Evolutionary conservation across 345 rosid species (phyloP).

Genomic region (Salix viminalis): DNA sequence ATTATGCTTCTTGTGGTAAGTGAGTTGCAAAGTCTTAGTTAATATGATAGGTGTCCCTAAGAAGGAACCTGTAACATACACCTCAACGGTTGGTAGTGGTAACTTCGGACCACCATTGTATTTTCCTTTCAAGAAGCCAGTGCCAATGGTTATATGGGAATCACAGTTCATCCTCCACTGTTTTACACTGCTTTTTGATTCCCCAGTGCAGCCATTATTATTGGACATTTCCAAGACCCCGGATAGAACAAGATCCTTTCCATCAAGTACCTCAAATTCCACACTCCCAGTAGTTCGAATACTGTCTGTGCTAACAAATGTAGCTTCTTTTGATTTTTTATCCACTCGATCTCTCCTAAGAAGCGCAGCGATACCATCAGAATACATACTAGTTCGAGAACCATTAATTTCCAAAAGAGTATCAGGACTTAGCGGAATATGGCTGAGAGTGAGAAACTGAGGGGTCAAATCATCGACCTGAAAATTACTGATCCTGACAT

Average conservation of each 20-base stretch:
- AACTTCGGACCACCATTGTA: slow-evolving; percentile 42
- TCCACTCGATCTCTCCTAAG: slow-evolving; percentile 82
- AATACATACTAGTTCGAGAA: slow-evolving; percentile 45
- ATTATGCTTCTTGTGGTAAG: slow-evolving; percentile 59
- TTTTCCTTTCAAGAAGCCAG: slow-evolving; percentile 68
- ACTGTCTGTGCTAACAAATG: slow-evolving; percentile 81
- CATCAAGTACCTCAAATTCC: slow-evolving; percentile 69
- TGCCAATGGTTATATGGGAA: slow-evolving; percentile 41
- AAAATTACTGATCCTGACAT: slow-evolving; percentile 72
- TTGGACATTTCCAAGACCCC: slow-evolving; percentile 67
- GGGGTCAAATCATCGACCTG: slow-evolving; percentile 65
- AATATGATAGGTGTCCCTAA: slow-evolving; percentile 73
- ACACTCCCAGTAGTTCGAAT: slow-evolving; percentile 77
- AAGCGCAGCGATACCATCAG: slow-evolving; percentile 54
- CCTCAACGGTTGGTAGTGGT: slow-evolving; percentile 62
- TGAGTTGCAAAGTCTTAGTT: slow-evolving; percentile 69
- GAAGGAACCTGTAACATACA: slow-evolving; percentile 74
- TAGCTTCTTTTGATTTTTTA: slow-evolving; percentile 76
- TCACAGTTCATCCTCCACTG: slow-evolving; percentile 80
- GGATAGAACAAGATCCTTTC: slow-evolving; percentile 57
- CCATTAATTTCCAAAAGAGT: slow-evolving; percentile 81
- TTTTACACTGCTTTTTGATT: slow-evolving; percentile 49
- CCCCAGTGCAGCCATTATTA: slow-evolving; percentile 49
- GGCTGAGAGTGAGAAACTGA: slow-evolving; percentile 64
- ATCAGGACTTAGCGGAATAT: slow-evolving; percentile 66